Evolutionary conservation across 306 rosid species (phyloP).

Genomic region (Cicer yamashitae): DNA sequence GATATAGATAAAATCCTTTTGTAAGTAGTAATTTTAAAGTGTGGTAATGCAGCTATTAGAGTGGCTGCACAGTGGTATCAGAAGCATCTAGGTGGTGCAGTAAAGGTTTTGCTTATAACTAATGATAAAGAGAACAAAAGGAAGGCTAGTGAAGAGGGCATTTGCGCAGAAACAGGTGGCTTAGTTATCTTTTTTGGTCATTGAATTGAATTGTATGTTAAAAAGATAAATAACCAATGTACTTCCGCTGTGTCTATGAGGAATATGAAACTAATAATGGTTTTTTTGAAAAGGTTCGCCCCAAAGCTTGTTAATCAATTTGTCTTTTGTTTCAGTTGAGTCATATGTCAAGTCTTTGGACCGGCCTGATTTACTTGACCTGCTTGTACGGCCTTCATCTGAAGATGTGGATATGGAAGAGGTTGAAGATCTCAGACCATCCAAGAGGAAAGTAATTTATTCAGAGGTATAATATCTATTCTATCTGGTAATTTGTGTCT

Average conservation of each 20-base stretch:
- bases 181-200: conserved; percentile 32
- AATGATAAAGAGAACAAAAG: conserved; percentile 91
- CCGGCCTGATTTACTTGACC: conserved; percentile 84
- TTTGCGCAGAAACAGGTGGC: conserved; percentile 88
- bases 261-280: neutral
- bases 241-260: conserved; percentile 17
- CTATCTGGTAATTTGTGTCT: conserved; percentile 18
- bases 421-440: conserved; percentile 89
- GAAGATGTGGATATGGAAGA: conserved; percentile 83
- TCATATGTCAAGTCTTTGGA: conserved; percentile 84
- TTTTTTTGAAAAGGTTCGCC: conserved; percentile 7
- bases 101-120: conserved; percentile 78
- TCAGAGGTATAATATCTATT: conserved; percentile 61
- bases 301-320: conserved; percentile 34
- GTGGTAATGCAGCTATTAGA: conserved; percentile 78
- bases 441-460: conserved; percentile 83
- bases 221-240: conserved; percentile 17
- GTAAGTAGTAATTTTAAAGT: conserved; percentile 43
- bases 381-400: conserved; percentile 79
- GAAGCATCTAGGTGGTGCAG: conserved; percentile 81
- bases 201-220: conserved; percentile 33
- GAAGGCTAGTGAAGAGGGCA: conserved; percentile 91
- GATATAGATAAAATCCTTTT: conserved; percentile 21
- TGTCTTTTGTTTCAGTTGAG: conserved; percentile 71
- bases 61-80: conserved; percentile 98